Percentiles rank a stretch among this genome's conserved stretches.
Evolutionary conservation across 257 asterid species (phyloP).

Genomic region (Plectranthus barbatus): DNA sequence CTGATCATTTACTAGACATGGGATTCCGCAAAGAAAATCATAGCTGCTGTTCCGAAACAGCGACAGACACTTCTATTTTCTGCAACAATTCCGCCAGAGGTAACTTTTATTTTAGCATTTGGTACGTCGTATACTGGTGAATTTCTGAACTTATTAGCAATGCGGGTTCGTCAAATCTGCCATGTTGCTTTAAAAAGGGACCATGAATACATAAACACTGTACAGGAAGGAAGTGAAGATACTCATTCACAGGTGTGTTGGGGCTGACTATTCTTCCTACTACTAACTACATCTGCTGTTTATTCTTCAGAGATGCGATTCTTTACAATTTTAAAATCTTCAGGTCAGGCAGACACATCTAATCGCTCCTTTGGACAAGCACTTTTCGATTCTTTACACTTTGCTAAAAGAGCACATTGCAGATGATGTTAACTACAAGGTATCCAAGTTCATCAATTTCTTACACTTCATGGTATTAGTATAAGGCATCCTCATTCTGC

Average conservation of each 20-base stretch:
- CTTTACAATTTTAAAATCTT: conserved; percentile 6
- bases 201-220: conserved; percentile 85
- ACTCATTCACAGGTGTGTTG: conserved; percentile 74
- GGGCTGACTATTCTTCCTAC: not conserved
- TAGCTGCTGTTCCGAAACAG: conserved; percentile 90
- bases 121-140: conserved; percentile 3
- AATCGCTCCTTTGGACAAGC: conserved; percentile 75
- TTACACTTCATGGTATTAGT: not conserved
- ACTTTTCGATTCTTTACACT: conserved; percentile 64
- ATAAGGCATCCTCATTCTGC: not conserved
- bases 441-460: conserved; percentile 14
- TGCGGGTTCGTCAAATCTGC: conserved; percentile 87
- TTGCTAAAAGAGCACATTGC: conserved; percentile 73
- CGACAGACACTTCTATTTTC: conserved; percentile 96
- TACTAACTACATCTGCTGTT: not conserved
- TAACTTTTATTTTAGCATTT: conserved; percentile 15
- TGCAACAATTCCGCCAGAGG: conserved; percentile 93
- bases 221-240: conserved; percentile 90
- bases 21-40: conserved; percentile 91
- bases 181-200: conserved; percentile 90
- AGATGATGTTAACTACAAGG: conserved; percentile 85
- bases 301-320: not conserved
- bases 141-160: conserved; percentile 4
- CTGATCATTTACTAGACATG: conserved; percentile 95
- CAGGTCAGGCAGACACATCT: conserved; percentile 87